Percentiles rank a stretch among this genome's conserved stretches.
phyloP scores from a whole-genome alignment of 371 early-diverging fungal genomes.

The Paraphysoderma sedebokerense region DNA sequence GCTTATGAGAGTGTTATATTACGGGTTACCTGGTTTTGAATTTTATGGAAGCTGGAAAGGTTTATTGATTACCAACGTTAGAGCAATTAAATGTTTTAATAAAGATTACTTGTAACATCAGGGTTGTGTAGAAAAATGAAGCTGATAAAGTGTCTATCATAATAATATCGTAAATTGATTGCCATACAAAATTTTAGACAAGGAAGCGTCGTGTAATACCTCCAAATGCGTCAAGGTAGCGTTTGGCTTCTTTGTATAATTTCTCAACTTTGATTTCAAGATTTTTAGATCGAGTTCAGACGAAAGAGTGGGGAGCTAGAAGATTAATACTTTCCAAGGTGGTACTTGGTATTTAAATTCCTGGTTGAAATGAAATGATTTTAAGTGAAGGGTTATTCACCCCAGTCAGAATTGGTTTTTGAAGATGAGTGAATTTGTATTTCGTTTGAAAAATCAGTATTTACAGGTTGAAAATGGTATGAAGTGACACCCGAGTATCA shows the following conservation, averaged over 20 bases:
- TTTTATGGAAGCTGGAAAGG: neutral
- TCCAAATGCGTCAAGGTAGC: slow-evolving; percentile 71
- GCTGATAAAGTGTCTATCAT: slow-evolving; percentile 11
- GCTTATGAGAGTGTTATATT: neutral
- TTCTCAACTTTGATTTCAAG: slow-evolving; percentile 70
- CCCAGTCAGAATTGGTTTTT: too few species aligned
- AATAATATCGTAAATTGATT: slow-evolving; percentile 53
- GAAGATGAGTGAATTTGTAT: too few species aligned
- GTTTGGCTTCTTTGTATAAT: slow-evolving; percentile 80
- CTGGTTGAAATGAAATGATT: too few species aligned
- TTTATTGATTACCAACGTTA: neutral
- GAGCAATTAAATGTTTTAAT: neutral
- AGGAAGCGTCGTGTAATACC: slow-evolving; percentile 17
- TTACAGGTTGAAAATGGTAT: too few species aligned
- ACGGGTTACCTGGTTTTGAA: neutral
- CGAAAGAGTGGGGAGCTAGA: too few species aligned
- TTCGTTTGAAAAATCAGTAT: too few species aligned
- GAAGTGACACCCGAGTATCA: too few species aligned
- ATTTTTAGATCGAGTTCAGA: too few species aligned
- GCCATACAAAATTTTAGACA: slow-evolving; percentile 48
- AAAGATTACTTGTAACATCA: neutral
- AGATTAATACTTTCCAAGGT: too few species aligned
- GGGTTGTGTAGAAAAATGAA: neutral
- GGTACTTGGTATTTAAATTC: too few species aligned
- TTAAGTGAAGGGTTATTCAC: too few species aligned